phyloP scores from a whole-genome alignment of 2,329 filamentous ascomycete species.

The Colletotrichum sojae region DNA sequence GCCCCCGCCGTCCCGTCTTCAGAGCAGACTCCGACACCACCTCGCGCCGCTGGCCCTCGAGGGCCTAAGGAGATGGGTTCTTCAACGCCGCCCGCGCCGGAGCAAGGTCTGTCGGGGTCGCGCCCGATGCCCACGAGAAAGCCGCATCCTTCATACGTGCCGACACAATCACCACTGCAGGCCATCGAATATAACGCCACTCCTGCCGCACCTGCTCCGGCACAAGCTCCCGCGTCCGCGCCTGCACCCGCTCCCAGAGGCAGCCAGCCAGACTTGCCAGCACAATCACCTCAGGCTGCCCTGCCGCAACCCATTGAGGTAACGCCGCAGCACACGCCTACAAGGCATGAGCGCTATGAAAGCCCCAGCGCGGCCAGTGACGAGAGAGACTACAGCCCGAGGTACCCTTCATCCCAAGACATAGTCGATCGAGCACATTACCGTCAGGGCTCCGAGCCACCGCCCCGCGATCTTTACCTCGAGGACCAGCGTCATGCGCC shows the following conservation, averaged over 20 bases:
- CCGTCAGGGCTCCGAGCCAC: conserved; percentile 53
- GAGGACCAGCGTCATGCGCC: conserved; percentile 53
- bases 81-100: conserved; percentile 15
- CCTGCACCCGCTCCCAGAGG: neutral
- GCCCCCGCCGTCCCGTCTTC: conserved; percentile 53
- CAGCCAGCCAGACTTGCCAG: conserved; percentile 54
- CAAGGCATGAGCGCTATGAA: conserved; percentile 51
- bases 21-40: conserved; percentile 62
- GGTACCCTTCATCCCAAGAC: conserved; percentile 46
- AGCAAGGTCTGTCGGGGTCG: conserved; percentile 33
- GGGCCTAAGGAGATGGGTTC: conserved; percentile 34
- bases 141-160: conserved; percentile 54
- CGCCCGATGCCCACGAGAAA: conserved; percentile 48
- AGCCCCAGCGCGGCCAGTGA: conserved; percentile 52
- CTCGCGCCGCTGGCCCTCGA: conserved; percentile 51
- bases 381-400: conserved; percentile 54
- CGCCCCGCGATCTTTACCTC: conserved; percentile 50
- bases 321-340: conserved; percentile 37
- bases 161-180: conserved; percentile 68
- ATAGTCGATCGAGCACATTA: conserved; percentile 54
- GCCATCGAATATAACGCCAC: conserved; percentile 65
- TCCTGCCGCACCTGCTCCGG: conserved; percentile 48
- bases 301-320: conserved; percentile 34
- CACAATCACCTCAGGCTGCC: conserved; percentile 50
- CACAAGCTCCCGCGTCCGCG: neutral